Evolutionary conservation across 2,329 filamentous ascomycete genomes (phyloP).

Genomic region (Lojkania enalia): DNA sequence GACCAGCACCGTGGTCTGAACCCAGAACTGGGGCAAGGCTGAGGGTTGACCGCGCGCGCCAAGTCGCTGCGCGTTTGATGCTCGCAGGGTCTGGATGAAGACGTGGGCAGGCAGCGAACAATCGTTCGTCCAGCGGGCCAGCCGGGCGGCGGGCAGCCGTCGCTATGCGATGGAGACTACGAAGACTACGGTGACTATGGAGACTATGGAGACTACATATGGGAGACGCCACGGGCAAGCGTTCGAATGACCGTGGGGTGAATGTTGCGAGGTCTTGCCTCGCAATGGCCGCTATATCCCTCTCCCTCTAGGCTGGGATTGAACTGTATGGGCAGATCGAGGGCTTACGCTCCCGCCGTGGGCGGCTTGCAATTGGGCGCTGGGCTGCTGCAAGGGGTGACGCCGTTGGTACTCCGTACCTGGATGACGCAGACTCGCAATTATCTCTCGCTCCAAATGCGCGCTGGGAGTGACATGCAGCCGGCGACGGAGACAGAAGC

Average conservation of each 20-base stretch:
- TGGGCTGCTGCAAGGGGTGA: conserved; percentile 1
- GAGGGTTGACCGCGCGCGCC: conserved; percentile 29
- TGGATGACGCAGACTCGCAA: conserved; percentile 2
- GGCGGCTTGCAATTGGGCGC: background rate
- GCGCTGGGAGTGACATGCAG: conserved; percentile 3
- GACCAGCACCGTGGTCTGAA: conserved; percentile 31
- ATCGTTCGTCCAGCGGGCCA: background rate
- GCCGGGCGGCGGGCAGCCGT: background rate
- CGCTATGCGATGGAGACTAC: too few relatives aligned
- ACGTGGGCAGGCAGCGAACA: conserved; percentile 4
- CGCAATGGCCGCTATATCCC: too few relatives aligned
- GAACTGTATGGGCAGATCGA: too few relatives aligned
- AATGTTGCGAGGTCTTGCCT: too few relatives aligned
- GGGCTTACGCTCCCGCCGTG: background rate
- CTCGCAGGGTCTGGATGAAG: conserved; percentile 19
- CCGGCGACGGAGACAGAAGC: background rate
- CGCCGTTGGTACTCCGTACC: conserved; percentile 4
- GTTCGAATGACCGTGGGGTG: too few relatives aligned
- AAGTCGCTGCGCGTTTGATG: conserved; percentile 39
- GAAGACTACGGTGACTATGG: too few relatives aligned
- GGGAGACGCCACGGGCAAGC: too few relatives aligned
- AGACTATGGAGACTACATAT: too few relatives aligned
- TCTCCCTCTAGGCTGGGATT: too few relatives aligned
- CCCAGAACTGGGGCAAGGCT: conserved; percentile 45
- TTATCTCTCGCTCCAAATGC: background rate